phyloP scores from a whole-genome alignment of 140 eudicot species.

The Senecio squalidus region DNA sequence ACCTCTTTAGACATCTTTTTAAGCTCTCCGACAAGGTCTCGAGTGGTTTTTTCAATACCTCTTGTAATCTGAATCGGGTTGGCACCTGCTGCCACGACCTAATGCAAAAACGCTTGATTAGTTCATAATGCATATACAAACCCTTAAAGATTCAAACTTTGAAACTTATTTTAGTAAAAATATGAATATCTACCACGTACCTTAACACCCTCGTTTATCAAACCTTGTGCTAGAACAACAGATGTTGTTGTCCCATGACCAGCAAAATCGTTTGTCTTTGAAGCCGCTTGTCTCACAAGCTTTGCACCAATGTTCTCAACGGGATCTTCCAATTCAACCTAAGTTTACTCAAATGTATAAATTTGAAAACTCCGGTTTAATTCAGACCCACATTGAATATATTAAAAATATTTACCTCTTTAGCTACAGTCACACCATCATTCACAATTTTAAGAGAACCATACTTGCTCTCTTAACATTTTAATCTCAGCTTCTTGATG shows the following conservation, averaged over 20 bases:
- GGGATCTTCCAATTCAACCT: constrained; percentile 73
- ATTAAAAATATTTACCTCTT: constrained; percentile 48
- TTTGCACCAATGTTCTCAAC: constrained; percentile 72
- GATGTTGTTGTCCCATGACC: constrained; percentile 70
- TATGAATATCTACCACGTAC: constrained; percentile 28
- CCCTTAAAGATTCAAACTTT: not conserved
- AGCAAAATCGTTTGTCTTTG: constrained; percentile 63
- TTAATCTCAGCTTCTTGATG: constrained; percentile 83
- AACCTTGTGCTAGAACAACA: too few relatives aligned
- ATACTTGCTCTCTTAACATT: constrained; percentile 68
- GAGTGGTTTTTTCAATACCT: too few relatives aligned
- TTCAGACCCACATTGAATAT: not conserved
- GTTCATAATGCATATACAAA: too few relatives aligned
- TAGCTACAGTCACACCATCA: constrained; percentile 78
- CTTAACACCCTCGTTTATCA: constrained; percentile 69
- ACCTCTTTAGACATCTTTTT: too few relatives aligned
- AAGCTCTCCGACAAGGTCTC: constrained; percentile 64
- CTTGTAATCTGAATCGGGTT: constrained; percentile 64
- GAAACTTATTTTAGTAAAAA: too few relatives aligned
- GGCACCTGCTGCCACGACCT: too few relatives aligned
- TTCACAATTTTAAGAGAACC: constrained; percentile 76
- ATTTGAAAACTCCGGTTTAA: too few relatives aligned
- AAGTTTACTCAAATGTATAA: not conserved
- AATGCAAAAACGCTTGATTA: too few relatives aligned
- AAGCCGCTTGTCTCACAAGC: too few relatives aligned